Percentiles rank a stretch among this genome's conserved stretches.
Evolutionary conservation across 1,139 yeast genomes (phyloP).

Genomic region (Pichia sp.): DNA sequence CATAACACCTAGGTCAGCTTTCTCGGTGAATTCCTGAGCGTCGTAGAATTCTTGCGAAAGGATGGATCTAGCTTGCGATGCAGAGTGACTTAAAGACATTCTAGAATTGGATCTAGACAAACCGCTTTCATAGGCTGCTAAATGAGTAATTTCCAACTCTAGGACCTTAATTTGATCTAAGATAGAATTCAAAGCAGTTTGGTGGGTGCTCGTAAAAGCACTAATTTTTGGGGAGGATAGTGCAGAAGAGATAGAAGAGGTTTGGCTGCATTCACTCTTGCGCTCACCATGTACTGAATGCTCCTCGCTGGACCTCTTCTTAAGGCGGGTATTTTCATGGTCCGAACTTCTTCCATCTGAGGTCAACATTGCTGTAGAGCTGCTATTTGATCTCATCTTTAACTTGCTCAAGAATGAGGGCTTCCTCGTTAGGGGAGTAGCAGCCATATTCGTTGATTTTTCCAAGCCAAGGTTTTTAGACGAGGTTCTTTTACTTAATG

Average conservation of each 20-base stretch:
- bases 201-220: neutral
- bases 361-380: no score
- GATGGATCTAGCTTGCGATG: slow-evolving; percentile 26
- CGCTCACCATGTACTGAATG: no score
- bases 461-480: no score
- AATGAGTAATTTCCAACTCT: neutral
- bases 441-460: neutral
- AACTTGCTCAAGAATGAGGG: slow-evolving; percentile 6
- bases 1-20: slow-evolving; percentile 27
- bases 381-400: no score
- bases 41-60: slow-evolving; percentile 55
- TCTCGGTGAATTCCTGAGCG: slow-evolving; percentile 53
- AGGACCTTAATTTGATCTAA: neutral
- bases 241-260: neutral
- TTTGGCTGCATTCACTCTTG: no score
- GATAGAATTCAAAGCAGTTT: neutral
- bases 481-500: no score
- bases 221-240: neutral
- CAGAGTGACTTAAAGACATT: slow-evolving; percentile 20
- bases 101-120: slow-evolving; percentile 1
- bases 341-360: no score
- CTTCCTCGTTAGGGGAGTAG: slow-evolving; percentile 1
- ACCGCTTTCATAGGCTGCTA: neutral
- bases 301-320: no score
- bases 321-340: no score